Percentiles rank a stretch among this genome's conserved stretches.
These are phyloP conservation scores for Gnomoniopsis smithogilvyi DNA, from an alignment of 2,329 filamentous ascomycete species.

Conservation along the genomic window DNA sequence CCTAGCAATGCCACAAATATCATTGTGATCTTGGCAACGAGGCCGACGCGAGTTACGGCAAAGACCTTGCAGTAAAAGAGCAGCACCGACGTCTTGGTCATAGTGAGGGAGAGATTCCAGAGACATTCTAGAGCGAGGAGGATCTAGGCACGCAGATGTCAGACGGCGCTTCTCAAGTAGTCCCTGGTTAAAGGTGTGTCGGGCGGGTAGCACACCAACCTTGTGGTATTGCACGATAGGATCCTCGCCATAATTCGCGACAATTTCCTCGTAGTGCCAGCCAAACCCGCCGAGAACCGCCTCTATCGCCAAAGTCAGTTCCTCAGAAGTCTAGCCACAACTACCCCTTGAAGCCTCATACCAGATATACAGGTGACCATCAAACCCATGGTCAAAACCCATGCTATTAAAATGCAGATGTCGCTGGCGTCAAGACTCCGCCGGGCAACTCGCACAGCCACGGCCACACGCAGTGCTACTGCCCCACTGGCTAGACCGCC, in stretches of 20 bases:
- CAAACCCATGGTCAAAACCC: conserved; percentile 19
- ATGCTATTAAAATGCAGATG: conserved; percentile 20
- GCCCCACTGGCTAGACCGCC: conserved; percentile 18
- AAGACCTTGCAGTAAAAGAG: conserved; percentile 28
- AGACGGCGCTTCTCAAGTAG: conserved; percentile 1
- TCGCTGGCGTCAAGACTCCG: conserved; percentile 24
- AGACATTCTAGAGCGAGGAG: conserved; percentile 25
- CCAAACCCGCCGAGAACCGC: conserved; percentile 22
- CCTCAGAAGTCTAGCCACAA: neutral
- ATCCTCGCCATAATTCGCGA: conserved; percentile 17
- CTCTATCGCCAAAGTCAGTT: conserved; percentile 15
- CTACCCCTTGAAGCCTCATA: neutral
- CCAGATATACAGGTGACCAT: conserved; percentile 7
- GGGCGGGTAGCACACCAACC: neutral
- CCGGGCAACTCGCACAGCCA: conserved; percentile 22
- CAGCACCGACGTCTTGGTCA: conserved; percentile 29
- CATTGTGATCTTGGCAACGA: conserved; percentile 23
- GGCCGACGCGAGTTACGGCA: conserved; percentile 22
- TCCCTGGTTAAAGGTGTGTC: neutral
- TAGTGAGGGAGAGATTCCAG: conserved; percentile 27
- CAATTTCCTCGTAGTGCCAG: conserved; percentile 21
- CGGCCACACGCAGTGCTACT: conserved; percentile 22
- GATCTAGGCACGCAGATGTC: neutral
- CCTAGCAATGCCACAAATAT: conserved; percentile 25
- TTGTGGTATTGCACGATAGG: conserved; percentile 11